A percentile compares a stretch with the other conserved stretches of the same genome.
phyloP scores from a whole-genome alignment of 306 rosid genomes.

The Vigna mungo region DNA sequence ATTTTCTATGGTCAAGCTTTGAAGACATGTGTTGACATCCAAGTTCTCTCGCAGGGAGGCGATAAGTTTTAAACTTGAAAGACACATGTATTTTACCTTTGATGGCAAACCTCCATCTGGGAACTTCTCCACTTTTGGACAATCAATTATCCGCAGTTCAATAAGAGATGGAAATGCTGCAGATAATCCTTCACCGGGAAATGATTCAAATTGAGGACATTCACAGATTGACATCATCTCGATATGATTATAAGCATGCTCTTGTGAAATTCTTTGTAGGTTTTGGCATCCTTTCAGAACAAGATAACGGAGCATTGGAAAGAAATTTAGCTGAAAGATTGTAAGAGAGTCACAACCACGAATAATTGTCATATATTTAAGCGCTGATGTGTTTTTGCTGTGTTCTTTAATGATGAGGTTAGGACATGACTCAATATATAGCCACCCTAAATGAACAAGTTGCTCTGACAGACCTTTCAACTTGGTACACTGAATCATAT shows the following conservation, averaged over 20 bases:
- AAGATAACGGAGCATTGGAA: no score
- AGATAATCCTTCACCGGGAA: no score
- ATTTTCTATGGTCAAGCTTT: no score
- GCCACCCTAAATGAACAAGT: background rate
- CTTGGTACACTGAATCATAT: fast-evolving
- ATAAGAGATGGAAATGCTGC: background rate
- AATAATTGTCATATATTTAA: no score
- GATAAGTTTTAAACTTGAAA: background rate
- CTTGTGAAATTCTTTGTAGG: no score
- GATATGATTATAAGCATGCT: no score
- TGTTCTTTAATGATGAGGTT: background rate
- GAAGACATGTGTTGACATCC: no score
- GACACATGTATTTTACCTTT: background rate
- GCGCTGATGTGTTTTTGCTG: no score
- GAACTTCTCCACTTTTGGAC: background rate
- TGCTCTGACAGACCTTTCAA: background rate
- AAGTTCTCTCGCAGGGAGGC: background rate
- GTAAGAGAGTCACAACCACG: no score
- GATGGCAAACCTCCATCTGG: background rate
- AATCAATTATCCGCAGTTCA: background rate
- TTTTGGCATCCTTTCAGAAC: fast-evolving
- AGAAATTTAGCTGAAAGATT: no score
- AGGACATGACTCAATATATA: background rate
- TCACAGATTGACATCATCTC: fast-evolving
- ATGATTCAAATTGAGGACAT: no score